phyloP scores from a whole-genome alignment of 2,329 filamentous ascomycete genomes.

The Dactylellina cionopaga region DNA sequence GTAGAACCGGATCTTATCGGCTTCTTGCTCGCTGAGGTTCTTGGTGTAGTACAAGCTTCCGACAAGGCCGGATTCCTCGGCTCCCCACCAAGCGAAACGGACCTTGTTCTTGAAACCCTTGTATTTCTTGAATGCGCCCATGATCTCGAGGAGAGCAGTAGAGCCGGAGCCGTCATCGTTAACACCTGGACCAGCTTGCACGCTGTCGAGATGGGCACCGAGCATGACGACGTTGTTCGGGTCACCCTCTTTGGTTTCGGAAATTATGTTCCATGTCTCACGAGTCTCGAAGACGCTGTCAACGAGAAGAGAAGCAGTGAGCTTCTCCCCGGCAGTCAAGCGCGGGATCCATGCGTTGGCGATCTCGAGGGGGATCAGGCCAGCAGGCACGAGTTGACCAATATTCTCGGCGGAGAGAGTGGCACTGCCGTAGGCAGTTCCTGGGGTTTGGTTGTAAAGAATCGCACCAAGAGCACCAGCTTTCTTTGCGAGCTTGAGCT shows the following conservation, averaged over 20 bases:
- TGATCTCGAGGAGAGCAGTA: slow-evolving; percentile 69
- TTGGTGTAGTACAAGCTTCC: slow-evolving; percentile 70
- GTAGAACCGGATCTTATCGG: slow-evolving; percentile 71
- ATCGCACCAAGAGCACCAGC: slow-evolving; percentile 63
- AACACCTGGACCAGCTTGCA: slow-evolving; percentile 70
- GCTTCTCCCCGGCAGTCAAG: slow-evolving; percentile 57
- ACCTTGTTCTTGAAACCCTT: slow-evolving; percentile 67
- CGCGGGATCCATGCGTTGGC: slow-evolving; percentile 60
- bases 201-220: slow-evolving; percentile 70
- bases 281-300: slow-evolving; percentile 56
- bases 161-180: slow-evolving; percentile 73
- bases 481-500: slow-evolving; percentile 63
- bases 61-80: slow-evolving; percentile 71
- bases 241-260: slow-evolving; percentile 68
- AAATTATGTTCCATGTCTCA: slow-evolving; percentile 66
- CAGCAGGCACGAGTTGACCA: slow-evolving; percentile 58
- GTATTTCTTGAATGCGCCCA: slow-evolving; percentile 67
- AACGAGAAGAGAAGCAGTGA: slow-evolving; percentile 47
- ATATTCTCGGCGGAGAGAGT: slow-evolving; percentile 51
- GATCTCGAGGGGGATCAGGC: slow-evolving; percentile 60
- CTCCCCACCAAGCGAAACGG: slow-evolving; percentile 72
- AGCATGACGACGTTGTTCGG: slow-evolving; percentile 69
- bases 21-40: slow-evolving; percentile 64
- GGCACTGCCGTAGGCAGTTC: slow-evolving; percentile 65
- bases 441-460: slow-evolving; percentile 66